Conservation (phyloP, 805 yeast genomes). For the Phaffomyces thermotolerans region DNA sequence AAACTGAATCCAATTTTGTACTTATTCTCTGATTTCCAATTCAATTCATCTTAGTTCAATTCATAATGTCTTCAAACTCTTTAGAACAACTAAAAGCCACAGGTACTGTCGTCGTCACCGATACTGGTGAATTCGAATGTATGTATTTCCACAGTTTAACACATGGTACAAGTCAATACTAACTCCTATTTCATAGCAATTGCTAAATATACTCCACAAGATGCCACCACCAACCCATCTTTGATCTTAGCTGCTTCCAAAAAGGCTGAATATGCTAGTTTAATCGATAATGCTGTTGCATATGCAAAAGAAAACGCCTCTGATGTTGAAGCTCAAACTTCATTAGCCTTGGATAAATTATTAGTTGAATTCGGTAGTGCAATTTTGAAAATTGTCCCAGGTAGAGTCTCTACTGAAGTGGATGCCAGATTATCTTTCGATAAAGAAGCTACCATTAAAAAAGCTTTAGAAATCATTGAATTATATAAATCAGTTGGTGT, state of each 20-base stretch:
- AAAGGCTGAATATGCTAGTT: constrained; percentile 79
- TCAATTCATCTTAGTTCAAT: neutral
- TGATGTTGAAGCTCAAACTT: constrained; percentile 60
- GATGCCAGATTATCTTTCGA: constrained; percentile 97
- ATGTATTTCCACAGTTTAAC: constrained; percentile 3
- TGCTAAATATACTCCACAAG: constrained; percentile 97
- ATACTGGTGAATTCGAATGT: constrained; percentile 95
- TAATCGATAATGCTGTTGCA: constrained; percentile 86
- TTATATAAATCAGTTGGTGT: constrained; percentile 84
- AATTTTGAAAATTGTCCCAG: constrained; percentile 92
- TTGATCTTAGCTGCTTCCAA: constrained; percentile 92
- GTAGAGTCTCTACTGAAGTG: constrained; percentile 98
- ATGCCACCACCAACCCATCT: constrained; percentile 98
- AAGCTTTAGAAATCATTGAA: constrained; percentile 86
- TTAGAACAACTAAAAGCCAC: constrained; percentile 89
- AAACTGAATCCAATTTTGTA: neutral
- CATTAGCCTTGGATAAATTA: constrained; percentile 81
- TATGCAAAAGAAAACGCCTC: constrained; percentile 66
- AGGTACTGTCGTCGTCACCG: constrained; percentile 96
- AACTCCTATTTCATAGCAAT: constrained; percentile 39
- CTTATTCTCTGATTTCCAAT: no score
- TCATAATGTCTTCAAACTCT: constrained; percentile 46
- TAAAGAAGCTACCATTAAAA: constrained; percentile 87
- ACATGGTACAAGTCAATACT: no score
- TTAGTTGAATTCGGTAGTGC: constrained; percentile 94